Evolutionary conservation across 805 yeast genomes (phyloP).

Genomic region (Jamesozyma gamospora): DNA sequence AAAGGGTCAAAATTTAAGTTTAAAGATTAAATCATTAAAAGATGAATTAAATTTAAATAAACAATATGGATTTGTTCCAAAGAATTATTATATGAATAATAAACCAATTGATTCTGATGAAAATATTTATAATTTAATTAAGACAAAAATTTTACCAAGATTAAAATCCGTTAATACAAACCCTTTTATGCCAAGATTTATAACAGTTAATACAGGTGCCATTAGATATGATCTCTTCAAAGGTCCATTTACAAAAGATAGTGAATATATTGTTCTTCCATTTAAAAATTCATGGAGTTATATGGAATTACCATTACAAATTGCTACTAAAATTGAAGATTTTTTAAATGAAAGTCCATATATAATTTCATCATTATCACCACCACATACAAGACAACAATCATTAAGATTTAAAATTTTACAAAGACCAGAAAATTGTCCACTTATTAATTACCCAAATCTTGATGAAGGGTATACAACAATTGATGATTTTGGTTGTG

Average conservation of each 20-base stretch:
- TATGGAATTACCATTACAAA: constrained; percentile 45
- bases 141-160: constrained; percentile 43
- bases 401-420: background rate
- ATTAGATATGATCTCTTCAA: constrained; percentile 76
- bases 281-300: constrained; percentile 73
- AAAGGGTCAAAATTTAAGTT: constrained; percentile 42
- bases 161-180: constrained; percentile 18
- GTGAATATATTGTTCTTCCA: constrained; percentile 78
- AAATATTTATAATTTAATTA: constrained; percentile 52
- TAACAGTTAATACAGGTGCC: constrained; percentile 78
- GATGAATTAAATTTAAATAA: constrained; percentile 42
- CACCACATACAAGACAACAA: constrained; percentile 6
- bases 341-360: constrained; percentile 43
- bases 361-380: constrained; percentile 9
- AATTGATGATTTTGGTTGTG: constrained; percentile 68
- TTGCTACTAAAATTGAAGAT: constrained; percentile 46
- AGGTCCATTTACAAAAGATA: constrained; percentile 74
- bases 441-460: constrained; percentile 16
- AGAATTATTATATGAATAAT: constrained; percentile 54
- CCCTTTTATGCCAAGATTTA: constrained; percentile 35
- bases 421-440: constrained; percentile 11
- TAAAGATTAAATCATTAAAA: constrained; percentile 36
- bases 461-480: constrained; percentile 69
- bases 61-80: constrained; percentile 55
- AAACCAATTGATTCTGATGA: constrained; percentile 52